Conservation (phyloP, 202 grass and related monocot genomes). For the Hordeum pubiflorum region DNA sequence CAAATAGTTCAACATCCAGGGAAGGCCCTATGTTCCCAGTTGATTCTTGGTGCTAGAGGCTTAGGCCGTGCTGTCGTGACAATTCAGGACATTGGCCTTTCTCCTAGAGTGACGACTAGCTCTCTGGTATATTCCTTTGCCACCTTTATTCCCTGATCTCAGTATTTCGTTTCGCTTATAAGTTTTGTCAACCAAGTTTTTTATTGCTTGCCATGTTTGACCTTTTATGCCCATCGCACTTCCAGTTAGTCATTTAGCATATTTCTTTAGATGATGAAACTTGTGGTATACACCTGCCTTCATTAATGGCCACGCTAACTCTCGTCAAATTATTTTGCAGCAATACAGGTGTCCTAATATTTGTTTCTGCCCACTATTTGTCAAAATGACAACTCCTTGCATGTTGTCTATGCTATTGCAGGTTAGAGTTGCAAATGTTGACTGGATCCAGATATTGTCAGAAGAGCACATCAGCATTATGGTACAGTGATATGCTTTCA, state of each 20-base stretch:
- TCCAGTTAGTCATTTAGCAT: not conserved
- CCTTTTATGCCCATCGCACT: not conserved
- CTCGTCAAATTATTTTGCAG: not conserved
- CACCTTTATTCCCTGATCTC: not conserved
- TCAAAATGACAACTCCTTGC: conserved; percentile 1
- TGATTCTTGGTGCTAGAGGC: conserved; percentile 70
- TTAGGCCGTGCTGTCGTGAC: conserved; percentile 58
- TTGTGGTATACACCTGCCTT: not conserved
- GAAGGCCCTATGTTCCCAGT: conserved; percentile 58
- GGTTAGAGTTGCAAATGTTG: conserved; percentile 84
- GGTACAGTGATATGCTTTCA: conserved; percentile 41
- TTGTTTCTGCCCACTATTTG: not conserved
- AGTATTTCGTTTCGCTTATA: conserved; percentile 8
- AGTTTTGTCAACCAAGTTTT: not conserved
- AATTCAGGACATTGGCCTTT: conserved; percentile 87
- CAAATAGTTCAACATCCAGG: conserved; percentile 58
- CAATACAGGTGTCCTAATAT: conserved; percentile 1
- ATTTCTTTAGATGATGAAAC: conserved; percentile 16
- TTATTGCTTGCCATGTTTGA: conserved; percentile 25
- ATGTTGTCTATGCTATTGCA: conserved; percentile 20
- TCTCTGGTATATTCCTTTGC: conserved; percentile 58
- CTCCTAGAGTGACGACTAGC: conserved; percentile 51
- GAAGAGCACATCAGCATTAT: conserved; percentile 82
- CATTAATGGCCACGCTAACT: not conserved
- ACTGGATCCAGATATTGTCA: conserved; percentile 83